phyloP scores from a whole-genome alignment of 2,329 filamentous ascomycete genomes.

The Alternaria triticimaculans region DNA sequence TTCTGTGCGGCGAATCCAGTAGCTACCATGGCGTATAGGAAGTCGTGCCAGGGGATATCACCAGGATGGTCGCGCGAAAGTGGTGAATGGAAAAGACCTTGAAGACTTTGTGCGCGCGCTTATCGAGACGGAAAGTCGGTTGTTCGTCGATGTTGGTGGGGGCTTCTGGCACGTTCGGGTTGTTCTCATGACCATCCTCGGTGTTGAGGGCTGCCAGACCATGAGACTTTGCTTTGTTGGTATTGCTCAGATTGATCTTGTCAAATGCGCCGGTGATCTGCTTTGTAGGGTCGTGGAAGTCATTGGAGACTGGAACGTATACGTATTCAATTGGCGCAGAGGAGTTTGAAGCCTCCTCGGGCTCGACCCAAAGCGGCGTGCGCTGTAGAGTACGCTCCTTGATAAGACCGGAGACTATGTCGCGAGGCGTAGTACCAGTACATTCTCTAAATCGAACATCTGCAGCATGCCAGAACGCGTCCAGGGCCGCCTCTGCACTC shows the following conservation, averaged over 20 bases:
- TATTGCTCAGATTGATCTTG: neutral
- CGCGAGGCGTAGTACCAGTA: constrained; percentile 7
- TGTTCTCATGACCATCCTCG: neutral
- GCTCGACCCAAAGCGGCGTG: constrained; percentile 57
- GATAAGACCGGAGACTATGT: constrained; percentile 23
- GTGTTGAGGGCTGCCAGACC: neutral
- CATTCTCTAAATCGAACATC: constrained; percentile 25
- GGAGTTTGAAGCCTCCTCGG: no score
- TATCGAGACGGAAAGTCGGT: constrained; percentile 16
- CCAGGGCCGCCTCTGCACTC: constrained; percentile 56
- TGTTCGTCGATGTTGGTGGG: constrained; percentile 18
- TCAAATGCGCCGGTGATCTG: constrained; percentile 13
- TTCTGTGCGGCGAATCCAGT: constrained; percentile 63
- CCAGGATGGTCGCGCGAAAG: constrained; percentile 49
- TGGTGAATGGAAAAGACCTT: constrained; percentile 51
- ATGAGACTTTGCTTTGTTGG: constrained; percentile 17
- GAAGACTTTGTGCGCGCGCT: constrained; percentile 53
- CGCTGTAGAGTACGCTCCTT: constrained; percentile 51
- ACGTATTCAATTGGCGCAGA: neutral
- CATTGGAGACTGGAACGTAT: constrained; percentile 10
- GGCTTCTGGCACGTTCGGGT: neutral
- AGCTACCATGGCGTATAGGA: constrained; percentile 59
- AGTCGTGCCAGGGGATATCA: constrained; percentile 62
- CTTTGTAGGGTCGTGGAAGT: constrained; percentile 11
- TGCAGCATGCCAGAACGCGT: constrained; percentile 53